A percentile compares a stretch with the other conserved stretches of the same genome.
Conservation (phyloP, 2,329 filamentous ascomycete genomes). For the Tolypocladium ophioglossoides region DNA sequence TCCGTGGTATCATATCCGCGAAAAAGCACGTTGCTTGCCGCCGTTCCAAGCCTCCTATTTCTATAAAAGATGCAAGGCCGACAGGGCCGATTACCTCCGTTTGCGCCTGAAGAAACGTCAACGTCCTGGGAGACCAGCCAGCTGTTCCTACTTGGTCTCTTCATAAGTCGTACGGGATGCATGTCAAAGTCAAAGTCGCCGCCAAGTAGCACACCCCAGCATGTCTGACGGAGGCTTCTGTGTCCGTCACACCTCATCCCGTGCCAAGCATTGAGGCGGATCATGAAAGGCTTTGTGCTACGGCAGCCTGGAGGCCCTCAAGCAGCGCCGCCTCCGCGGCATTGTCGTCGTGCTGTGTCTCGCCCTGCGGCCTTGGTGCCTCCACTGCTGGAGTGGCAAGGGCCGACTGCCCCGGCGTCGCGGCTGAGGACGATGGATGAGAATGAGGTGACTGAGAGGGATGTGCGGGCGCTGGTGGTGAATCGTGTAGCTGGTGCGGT, state of each 20-base stretch:
- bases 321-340: slow-evolving; percentile 23
- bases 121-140: background rate
- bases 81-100: background rate
- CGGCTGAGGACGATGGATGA: background rate
- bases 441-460: slow-evolving; percentile 1
- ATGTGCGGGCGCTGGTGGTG: background rate
- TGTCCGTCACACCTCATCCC: background rate
- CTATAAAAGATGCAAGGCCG: background rate
- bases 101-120: background rate
- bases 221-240: background rate
- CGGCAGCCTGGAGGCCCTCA: slow-evolving; percentile 23
- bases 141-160: background rate
- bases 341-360: slow-evolving; percentile 17
- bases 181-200: background rate
- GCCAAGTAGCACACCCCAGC: background rate
- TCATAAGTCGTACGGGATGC: background rate
- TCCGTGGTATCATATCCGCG: slow-evolving; percentile 1
- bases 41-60: background rate
- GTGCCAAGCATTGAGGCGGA: background rate
- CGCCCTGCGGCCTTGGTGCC: slow-evolving; percentile 11
- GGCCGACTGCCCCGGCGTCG: background rate
- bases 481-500: background rate
- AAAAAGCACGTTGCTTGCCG: background rate
- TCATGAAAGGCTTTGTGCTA: slow-evolving; percentile 15
- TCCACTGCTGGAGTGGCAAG: slow-evolving; percentile 10